Evolutionary conservation across 2,329 filamentous ascomycete species (phyloP).

Genomic region (Emmonsiellopsis sp.): DNA sequence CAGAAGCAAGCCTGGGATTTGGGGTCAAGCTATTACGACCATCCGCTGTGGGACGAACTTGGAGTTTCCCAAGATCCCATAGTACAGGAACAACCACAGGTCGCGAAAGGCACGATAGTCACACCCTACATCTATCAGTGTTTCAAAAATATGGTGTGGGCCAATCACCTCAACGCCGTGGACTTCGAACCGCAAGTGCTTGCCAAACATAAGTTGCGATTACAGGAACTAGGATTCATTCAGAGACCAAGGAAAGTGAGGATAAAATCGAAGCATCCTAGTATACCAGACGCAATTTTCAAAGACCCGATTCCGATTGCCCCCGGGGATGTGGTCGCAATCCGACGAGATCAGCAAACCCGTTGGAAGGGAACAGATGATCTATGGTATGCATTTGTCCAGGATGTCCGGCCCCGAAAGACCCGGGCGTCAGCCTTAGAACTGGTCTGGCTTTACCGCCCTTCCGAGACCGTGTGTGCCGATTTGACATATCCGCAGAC

Average conservation of each 20-base stretch:
- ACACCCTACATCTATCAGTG: slow-evolving; percentile 58
- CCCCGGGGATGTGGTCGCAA: slow-evolving; percentile 42
- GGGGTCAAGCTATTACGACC: slow-evolving; percentile 25
- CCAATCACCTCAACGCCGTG: slow-evolving; percentile 39
- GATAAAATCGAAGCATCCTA: slow-evolving; percentile 1
- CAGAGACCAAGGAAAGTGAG: slow-evolving; percentile 3
- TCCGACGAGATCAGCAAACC: slow-evolving; percentile 39
- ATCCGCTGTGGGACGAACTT: slow-evolving; percentile 48
- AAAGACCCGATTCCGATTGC: slow-evolving; percentile 29
- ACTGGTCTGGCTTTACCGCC: slow-evolving; percentile 65
- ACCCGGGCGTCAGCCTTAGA: slow-evolving; percentile 42
- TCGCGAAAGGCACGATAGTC: slow-evolving; percentile 46
- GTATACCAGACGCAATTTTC: slow-evolving; percentile 7
- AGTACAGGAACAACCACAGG: slow-evolving; percentile 12
- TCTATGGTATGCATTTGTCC: slow-evolving; percentile 64
- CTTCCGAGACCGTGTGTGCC: slow-evolving; percentile 60
- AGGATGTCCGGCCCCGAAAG: slow-evolving; percentile 34
- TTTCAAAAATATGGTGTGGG: slow-evolving; percentile 48
- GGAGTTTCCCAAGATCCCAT: slow-evolving; percentile 20
- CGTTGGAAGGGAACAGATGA: slow-evolving; percentile 47
- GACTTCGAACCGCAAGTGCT: slow-evolving; percentile 35
- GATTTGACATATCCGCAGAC: slow-evolving; percentile 57
- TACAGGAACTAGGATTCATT: slow-evolving; percentile 5
- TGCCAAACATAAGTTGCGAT: slow-evolving; percentile 4
- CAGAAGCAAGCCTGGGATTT: slow-evolving; percentile 54